Percentiles rank a stretch among this genome's conserved stretches.
phyloP scores from a whole-genome alignment of 2,329 filamentous ascomycete species.

The Fusarium protoensiforme region DNA sequence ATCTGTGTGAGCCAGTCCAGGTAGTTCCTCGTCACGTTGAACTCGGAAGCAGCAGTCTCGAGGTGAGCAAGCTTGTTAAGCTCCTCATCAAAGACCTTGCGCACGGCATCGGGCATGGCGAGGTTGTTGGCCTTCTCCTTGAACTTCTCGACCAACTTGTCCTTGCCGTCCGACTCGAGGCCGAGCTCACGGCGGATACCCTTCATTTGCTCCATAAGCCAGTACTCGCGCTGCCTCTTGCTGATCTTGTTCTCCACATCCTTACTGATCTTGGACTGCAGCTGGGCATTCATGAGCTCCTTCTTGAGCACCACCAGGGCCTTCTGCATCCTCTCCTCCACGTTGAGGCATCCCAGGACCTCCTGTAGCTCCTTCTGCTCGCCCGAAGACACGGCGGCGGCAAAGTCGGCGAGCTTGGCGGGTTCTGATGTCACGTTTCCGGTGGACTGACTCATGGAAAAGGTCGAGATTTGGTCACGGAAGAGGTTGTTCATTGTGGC shows the following conservation, averaged over 20 bases:
- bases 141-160: slow-evolving; percentile 97
- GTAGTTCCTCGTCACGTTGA: slow-evolving; percentile 98
- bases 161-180: slow-evolving; percentile 97
- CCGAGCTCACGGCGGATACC: slow-evolving; percentile 95
- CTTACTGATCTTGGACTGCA: slow-evolving; percentile 97
- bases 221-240: slow-evolving; percentile 97
- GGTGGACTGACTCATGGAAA: slow-evolving; percentile 93
- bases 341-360: slow-evolving; percentile 86
- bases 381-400: slow-evolving; percentile 94
- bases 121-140: slow-evolving; percentile 93
- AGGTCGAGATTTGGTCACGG: slow-evolving; percentile 96
- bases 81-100: slow-evolving; percentile 98
- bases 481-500: slow-evolving; percentile 94
- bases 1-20: slow-evolving; percentile 99
- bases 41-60: slow-evolving; percentile 95
- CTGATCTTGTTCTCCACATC: slow-evolving; percentile 98
- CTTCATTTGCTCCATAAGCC: slow-evolving; percentile 99
- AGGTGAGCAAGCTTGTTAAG: slow-evolving; percentile 96
- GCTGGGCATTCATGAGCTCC: slow-evolving; percentile 96
- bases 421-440: slow-evolving; percentile 96
- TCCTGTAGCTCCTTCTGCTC: slow-evolving; percentile 93
- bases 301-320: slow-evolving; percentile 94
- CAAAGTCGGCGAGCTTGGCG: slow-evolving; percentile 95
- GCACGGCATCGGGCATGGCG: slow-evolving; percentile 95
- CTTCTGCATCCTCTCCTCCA: slow-evolving; percentile 93